Conservation (phyloP, 2,329 filamentous ascomycete genomes). For the Aspergillus piperis region DNA sequence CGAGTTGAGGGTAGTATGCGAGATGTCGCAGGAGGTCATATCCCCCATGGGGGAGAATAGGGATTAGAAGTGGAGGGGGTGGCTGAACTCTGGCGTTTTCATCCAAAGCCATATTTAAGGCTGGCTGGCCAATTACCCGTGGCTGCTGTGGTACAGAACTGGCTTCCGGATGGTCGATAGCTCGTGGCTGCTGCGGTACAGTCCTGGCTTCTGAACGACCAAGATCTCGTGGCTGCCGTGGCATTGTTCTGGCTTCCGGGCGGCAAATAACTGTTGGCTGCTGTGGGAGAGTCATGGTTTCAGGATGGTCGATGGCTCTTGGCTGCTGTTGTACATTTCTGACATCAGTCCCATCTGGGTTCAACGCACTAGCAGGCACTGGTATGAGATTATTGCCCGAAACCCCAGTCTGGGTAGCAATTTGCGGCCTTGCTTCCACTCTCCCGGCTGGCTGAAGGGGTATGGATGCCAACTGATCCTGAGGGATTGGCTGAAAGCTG, state of each 20-base stretch:
- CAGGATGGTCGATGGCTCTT: not conserved
- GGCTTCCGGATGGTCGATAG: not conserved
- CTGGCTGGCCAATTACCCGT: not conserved
- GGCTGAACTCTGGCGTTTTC: not conserved
- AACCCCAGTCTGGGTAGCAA: not conserved
- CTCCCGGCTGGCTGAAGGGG: not conserved
- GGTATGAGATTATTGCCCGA: not conserved
- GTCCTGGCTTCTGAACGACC: not conserved
- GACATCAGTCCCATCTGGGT: not conserved
- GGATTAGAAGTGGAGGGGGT: not conserved
- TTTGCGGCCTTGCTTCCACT: not conserved
- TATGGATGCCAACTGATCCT: not conserved
- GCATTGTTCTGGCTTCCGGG: not conserved
- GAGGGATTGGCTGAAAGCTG: slow-evolving; percentile 14
- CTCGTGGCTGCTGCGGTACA: not conserved
- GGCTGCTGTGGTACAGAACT: too few species aligned
- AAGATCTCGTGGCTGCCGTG: not conserved
- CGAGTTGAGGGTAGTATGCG: slow-evolving; percentile 48
- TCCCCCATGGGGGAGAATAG: not conserved
- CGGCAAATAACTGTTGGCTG: not conserved
- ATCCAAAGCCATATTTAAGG: not conserved
- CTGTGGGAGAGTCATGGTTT: not conserved
- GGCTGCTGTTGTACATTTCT: not conserved
- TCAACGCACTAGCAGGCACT: not conserved
- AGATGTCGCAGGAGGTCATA: slow-evolving; percentile 20